Conservation (phyloP, 2,329 filamentous ascomycete species). For the Simplicillium sp. region DNA sequence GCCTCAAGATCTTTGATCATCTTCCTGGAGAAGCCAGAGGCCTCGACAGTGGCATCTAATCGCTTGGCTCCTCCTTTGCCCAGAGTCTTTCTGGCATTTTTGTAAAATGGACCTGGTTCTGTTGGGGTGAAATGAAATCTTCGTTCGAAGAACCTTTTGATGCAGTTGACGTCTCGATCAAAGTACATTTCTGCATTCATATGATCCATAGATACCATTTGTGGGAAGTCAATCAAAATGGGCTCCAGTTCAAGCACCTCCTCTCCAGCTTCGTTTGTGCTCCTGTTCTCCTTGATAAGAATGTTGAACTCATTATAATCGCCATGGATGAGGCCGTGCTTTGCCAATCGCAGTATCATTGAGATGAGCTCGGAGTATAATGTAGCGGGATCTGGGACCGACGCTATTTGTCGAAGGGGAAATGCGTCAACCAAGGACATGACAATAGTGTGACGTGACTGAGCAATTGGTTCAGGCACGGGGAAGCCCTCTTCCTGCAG, state of each 20-base stretch:
- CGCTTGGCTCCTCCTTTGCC: constrained; percentile 56
- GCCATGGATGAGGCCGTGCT: constrained; percentile 86
- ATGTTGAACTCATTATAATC: constrained; percentile 99
- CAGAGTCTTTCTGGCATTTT: constrained; percentile 68
- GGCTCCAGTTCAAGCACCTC: constrained; percentile 53
- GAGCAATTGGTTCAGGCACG: constrained; percentile 78
- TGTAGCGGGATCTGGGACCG: constrained; percentile 71
- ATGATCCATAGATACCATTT: constrained; percentile 96
- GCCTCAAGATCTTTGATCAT: constrained; percentile 90
- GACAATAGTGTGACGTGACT: constrained; percentile 90
- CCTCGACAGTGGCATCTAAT: constrained; percentile 80
- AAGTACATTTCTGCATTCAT: constrained; percentile 95
- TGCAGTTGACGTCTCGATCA: constrained; percentile 87
- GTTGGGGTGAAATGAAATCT: constrained; percentile 82
- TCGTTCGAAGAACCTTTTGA: constrained; percentile 87
- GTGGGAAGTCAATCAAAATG: constrained; percentile 92
- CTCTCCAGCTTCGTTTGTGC: constrained; percentile 26
- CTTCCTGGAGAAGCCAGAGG: constrained; percentile 92
- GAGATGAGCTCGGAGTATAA: constrained; percentile 88
- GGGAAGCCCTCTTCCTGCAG: constrained; percentile 77
- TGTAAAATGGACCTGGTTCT: constrained; percentile 75
- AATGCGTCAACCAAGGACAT: constrained; percentile 93
- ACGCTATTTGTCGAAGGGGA: constrained; percentile 78
- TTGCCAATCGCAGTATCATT: constrained; percentile 74
- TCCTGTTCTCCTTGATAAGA: constrained; percentile 67